Base-by-base conservation (phyloP, 2,329 filamentous ascomycete genomes). In the Pseudogymnoascus sp. region DNA sequence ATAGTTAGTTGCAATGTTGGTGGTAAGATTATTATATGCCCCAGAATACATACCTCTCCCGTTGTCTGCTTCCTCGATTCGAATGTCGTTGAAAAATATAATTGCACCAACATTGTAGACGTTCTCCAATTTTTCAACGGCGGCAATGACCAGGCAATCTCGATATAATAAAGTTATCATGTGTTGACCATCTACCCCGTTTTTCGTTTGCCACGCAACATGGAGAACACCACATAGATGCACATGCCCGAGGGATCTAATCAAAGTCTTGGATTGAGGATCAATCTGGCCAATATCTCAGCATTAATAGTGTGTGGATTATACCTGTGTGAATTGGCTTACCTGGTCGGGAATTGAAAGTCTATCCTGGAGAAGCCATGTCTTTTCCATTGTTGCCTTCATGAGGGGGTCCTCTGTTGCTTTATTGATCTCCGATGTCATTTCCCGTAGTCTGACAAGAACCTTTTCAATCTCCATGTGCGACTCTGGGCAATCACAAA, bases 161-260 rank as follows among this genome's bases (percentile, higher is more conserved):
- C 86, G 85, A 74, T 96, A 97, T n/a, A 97, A 79, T 15, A 93
- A 81, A 68, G 89, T 92, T 40, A 93, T 85, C 82, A 96, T 87
- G 75, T 96, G 97, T 67, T 87, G 83, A 5, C 93, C 93, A 50
- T 85, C 82, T 17, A 91, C 83, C 10, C 82, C 80, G 9, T 85
- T 82, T 53, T 81, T 81, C 0, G 85, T 87, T 71, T 95, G 89
- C 80, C 93, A 97, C 62, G 90, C 90, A 64, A 91, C 83, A 74
- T 96, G 86, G 3, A 97, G 80, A 28, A 88, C 87, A 38, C 93
- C 93, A 67, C 93, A 97, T 3, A 96, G 79, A 31, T 85, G 83
- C 31, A 96, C 83, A 64, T 92, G 88, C 0, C 93, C 93, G 64
- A 97, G 85, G 0, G 89, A 83, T 63, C 89, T 88, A 69, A 96